Base-by-base conservation (phyloP, 257 asterid genomes). In the Solanum piurae region DNA sequence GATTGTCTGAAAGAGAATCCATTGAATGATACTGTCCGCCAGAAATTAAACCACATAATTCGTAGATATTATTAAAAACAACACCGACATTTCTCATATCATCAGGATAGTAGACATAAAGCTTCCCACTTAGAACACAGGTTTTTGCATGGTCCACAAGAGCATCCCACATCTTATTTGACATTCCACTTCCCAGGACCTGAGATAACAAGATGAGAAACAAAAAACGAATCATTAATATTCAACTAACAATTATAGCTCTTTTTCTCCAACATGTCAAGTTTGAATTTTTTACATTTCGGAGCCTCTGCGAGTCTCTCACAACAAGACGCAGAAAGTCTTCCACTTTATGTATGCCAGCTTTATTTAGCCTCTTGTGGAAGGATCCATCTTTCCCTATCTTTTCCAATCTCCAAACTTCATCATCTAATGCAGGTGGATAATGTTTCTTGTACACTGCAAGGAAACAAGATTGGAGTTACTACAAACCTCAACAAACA, bases 161-260 rank as follows among this genome's bases (percentile, higher is more conserved):
- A 89, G 90, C 93, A 12, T 97, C 99, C 99, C 99, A 97, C 98
- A 95, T 96, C 93, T 92, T 96, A 88, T 97, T 97, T 46, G 99
- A 97, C 98, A 97, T 97, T 91, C 99, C 98, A 93, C 97, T 92
- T 89, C 99, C 98, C 64, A 97, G 94, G 83, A 97, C 94, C 99
- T 97, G 91, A 83, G 36, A 90, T 23, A 89, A 85, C 12, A 90
- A 69, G 29, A 42, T 71, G 84, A 68, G 38, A 12, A 89, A 73
- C 31, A n/a, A 75, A 83, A 68, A 83, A 31, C 64, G 75, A 69
- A 72, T 69, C 86, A 87, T 55, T 83, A 86, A 83, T 31, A 60
- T 83, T 87, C 31, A 68, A 88, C 14, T 12, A 49, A 49, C 29
- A 74, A 12, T 27, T 16, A 25, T 64, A 83, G 55, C 7, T 27